These are phyloP conservation scores for Tetrahymena elliotti DNA, from an alignment of 73 alveolate species.

Conservation along the genomic window DNA sequence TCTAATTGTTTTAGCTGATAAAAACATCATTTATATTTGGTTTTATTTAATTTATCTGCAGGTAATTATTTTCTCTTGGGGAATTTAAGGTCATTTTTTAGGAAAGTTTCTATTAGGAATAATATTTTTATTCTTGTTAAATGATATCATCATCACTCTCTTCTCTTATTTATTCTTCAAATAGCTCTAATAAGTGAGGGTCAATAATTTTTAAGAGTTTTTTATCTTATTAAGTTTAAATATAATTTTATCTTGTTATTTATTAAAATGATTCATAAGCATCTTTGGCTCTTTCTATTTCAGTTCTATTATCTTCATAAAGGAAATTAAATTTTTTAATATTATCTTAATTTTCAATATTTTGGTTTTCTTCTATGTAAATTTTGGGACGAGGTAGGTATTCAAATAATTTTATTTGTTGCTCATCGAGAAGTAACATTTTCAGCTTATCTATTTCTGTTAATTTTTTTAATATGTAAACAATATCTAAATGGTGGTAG, in stretches of 20 bases:
- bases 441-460: slow-evolving; percentile 30
- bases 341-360: background rate
- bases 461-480: slow-evolving; percentile 15
- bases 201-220: background rate
- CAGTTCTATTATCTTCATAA: background rate
- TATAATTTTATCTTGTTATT: background rate
- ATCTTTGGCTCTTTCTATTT: background rate
- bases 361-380: background rate
- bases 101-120: background rate
- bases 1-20: background rate
- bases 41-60: background rate
- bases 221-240: background rate
- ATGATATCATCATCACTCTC: background rate
- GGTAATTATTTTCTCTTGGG: background rate
- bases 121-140: background rate
- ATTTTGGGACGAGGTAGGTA: slow-evolving; percentile 25
- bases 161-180: background rate
- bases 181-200: background rate
- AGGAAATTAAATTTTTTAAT: background rate
- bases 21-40: background rate
- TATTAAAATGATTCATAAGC: background rate
- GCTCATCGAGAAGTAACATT: background rate
- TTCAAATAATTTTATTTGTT: slow-evolving; percentile 22
- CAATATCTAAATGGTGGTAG: slow-evolving; percentile 5
- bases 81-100: background rate